phyloP scores from a whole-genome alignment of 78 protist species.

The Polysphondylium violaceum region DNA sequence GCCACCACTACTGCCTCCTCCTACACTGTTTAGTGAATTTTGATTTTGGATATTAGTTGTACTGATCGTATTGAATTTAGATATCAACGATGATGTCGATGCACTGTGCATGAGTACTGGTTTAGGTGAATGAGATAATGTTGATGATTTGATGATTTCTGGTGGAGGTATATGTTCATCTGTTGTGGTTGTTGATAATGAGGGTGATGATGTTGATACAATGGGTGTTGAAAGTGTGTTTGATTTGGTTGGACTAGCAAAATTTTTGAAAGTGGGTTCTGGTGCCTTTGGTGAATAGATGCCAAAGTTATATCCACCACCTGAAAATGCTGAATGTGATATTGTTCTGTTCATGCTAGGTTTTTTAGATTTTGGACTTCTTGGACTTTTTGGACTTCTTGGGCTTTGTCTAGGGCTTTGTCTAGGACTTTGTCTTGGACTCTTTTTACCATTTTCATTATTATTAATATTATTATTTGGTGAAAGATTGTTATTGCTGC shows the following conservation, averaged over 20 bases:
- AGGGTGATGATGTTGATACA: background rate
- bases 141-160: background rate
- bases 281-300: background rate
- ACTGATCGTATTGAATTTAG: conserved; percentile 7
- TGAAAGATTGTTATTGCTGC: background rate
- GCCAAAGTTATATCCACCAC: no score
- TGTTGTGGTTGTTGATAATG: background rate
- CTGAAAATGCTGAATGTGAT: no score
- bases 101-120: background rate
- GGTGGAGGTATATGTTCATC: background rate
- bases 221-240: background rate
- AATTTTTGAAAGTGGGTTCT: background rate
- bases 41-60: background rate
- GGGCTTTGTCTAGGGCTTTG: no score
- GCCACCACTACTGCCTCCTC: no score
- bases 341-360: no score
- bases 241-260: background rate
- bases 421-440: no score
- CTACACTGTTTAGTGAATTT: no score
- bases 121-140: background rate
- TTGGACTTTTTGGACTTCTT: no score
- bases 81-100: conserved; percentile 18
- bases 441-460: no score
- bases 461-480: no score
- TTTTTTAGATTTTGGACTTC: no score